These are phyloP conservation scores for Arthrobotrys musiformis DNA, from an alignment of 2,329 filamentous ascomycete species.

Conservation along the genomic window DNA sequence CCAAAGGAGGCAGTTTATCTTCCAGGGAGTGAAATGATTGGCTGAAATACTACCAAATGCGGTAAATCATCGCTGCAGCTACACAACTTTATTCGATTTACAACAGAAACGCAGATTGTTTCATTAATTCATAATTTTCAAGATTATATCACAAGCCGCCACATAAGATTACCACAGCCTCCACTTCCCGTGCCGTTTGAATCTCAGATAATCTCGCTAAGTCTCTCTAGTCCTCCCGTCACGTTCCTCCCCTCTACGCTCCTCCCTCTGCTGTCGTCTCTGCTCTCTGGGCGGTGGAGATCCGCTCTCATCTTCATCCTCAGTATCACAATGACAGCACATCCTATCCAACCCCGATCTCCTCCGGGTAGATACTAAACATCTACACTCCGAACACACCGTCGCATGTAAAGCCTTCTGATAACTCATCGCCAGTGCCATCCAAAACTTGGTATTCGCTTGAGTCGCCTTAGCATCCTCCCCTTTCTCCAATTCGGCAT, in stretches of 20 bases:
- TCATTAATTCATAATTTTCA: no score
- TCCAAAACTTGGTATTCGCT: conserved; percentile 27
- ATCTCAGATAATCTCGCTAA: no score
- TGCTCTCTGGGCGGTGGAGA: not conserved
- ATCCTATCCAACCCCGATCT: conserved; percentile 25
- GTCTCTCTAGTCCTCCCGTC: no score
- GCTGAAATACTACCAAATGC: no score
- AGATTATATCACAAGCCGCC: no score
- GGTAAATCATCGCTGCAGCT: no score
- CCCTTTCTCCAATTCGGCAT: not conserved
- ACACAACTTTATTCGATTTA: no score
- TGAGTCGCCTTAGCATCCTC: not conserved
- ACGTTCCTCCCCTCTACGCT: not conserved
- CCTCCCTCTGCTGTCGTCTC: not conserved
- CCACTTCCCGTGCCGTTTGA: no score
- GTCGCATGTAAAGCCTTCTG: conserved; percentile 40
- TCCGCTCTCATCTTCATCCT: not conserved
- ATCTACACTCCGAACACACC: conserved; percentile 35
- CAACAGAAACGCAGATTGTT: no score
- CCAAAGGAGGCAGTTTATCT: no score
- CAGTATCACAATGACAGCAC: conserved; percentile 46
- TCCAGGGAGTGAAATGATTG: no score
- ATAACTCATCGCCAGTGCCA: conserved; percentile 34
- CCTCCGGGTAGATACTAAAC: conserved; percentile 16
- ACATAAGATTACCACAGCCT: no score